Evolutionary conservation across 1,139 yeast genomes (phyloP), one percentile per base, ranked within the genome.

Genomic region (Candida sp.): DNA sequence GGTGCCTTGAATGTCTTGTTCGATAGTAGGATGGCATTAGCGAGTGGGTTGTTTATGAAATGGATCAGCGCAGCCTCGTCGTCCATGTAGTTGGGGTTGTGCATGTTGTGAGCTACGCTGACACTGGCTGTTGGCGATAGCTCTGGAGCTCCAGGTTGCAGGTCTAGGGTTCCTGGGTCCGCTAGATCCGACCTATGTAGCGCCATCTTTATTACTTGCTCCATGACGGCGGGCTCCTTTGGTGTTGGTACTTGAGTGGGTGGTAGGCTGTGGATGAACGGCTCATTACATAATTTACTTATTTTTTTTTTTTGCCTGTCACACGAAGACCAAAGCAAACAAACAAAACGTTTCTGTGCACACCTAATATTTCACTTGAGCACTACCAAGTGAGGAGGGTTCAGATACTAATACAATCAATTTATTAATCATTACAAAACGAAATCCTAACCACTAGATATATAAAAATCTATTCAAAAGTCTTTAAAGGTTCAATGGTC

Each of bases 401-500:
- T 17, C 23, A 26, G 7, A 38, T 39, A 12, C 42, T 17, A 7
- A 39, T 27, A 32, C n/a, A 7, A 35, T 35, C 9, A 37, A 25
- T 12, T 7, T 38, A 38, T 38, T 38, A 38, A 38, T 40, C 28
- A 38, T 38, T 38, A 38, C 28, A 23, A 23, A 38, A 32, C 11
- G 12, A 32, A 32, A 34, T 5, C n/a, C 6, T 9, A 42, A 31
- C 17, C 2, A 27, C 28, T 3, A 43, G 28, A 11, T 26, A 39
- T 11, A 27, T 11, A 39, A 4, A 9, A 7, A n/a, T 31, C 37
- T 38, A 41, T 12, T 32, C 43, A 45, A 52, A 54, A 38, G 54
- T 54, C 35, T 53, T 49, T 31, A 68, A 55, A 7, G 68, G 69
- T 3, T 59, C 57, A 5, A 70, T 48, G 9, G 56, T 55, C 41